Conservation (phyloP, 768 basidiomycete genomes). For the Lepiota venenata region DNA sequence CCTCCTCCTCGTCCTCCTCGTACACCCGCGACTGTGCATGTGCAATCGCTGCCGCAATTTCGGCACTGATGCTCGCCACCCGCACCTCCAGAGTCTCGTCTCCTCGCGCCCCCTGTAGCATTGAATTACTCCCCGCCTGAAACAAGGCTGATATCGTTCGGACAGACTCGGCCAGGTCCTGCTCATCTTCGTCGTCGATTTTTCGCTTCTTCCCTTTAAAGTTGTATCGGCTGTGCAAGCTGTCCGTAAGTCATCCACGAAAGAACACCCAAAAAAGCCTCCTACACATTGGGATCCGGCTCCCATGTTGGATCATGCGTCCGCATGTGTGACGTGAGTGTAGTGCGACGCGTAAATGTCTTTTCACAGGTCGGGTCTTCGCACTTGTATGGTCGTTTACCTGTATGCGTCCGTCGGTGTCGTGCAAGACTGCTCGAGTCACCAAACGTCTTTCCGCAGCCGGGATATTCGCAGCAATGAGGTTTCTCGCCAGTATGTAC, state of each 20-base stretch:
- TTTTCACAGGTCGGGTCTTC: constrained; percentile 81
- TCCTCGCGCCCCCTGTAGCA: constrained; percentile 24
- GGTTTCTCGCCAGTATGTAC: constrained; percentile 95
- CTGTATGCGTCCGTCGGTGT: constrained; percentile 87
- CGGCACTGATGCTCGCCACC: constrained; percentile 76
- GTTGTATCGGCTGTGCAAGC: constrained; percentile 58
- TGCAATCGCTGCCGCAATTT: constrained; percentile 77
- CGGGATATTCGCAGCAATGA: constrained; percentile 86
- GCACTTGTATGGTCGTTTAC: constrained; percentile 84
- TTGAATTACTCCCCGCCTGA: constrained; percentile 38
- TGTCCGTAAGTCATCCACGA: constrained; percentile 17
- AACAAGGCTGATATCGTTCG: constrained; percentile 73
- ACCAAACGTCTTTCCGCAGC: constrained; percentile 83
- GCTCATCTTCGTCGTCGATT: constrained; percentile 58
- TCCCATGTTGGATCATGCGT: constrained; percentile 85
- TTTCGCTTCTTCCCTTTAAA: constrained; percentile 74
- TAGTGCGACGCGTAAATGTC: constrained; percentile 84
- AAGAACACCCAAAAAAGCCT: constrained; percentile 13
- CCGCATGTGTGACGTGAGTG: constrained; percentile 83
- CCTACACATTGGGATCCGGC: constrained; percentile 79
- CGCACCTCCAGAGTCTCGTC: constrained; percentile 57
- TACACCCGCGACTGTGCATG: constrained; percentile 64
- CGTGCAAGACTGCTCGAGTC: constrained; percentile 91
- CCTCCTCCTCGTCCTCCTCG: constrained; percentile 52
- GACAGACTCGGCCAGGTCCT: constrained; percentile 67